These are phyloP conservation scores for Blastobotrys malaysiensis DNA, from an alignment of 1,139 yeast species.

Conservation along the genomic window DNA sequence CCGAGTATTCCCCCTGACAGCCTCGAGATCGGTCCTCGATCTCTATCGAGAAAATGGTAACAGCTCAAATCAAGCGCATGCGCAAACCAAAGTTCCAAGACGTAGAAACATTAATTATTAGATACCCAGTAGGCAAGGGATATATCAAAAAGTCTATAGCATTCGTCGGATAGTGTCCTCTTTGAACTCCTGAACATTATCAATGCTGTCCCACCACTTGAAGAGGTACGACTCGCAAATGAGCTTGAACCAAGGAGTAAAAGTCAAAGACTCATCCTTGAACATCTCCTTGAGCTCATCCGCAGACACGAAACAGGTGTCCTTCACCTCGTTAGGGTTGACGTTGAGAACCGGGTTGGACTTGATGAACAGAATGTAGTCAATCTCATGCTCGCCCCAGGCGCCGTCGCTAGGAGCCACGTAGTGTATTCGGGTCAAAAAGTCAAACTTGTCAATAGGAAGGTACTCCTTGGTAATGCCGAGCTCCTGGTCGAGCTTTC, in stretches of 20 bases:
- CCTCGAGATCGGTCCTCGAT: no score
- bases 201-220: slow-evolving; percentile 87
- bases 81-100: not conserved
- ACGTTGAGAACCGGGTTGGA: slow-evolving; percentile 52
- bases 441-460: slow-evolving; percentile 68
- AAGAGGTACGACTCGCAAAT: slow-evolving; percentile 88
- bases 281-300: slow-evolving; percentile 72
- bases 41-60: no score
- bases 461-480: slow-evolving; percentile 62
- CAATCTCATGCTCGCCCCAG: slow-evolving; percentile 99
- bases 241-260: slow-evolving; percentile 97
- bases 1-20: no score
- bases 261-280: slow-evolving; percentile 51
- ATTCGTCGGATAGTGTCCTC: slow-evolving; percentile 29
- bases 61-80: no score
- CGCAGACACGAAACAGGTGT: slow-evolving; percentile 65
- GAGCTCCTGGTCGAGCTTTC: slow-evolving; percentile 87
- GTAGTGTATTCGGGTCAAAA: slow-evolving; percentile 90
- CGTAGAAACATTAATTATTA: not conserved
- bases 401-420: slow-evolving; percentile 76
- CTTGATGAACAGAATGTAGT: slow-evolving; percentile 78
- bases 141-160: slow-evolving; percentile 9
- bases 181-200: slow-evolving; percentile 43
- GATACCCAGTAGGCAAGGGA: not conserved
- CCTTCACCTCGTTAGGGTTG: slow-evolving; percentile 74